These are phyloP conservation scores for Stevia rebaudiana DNA, from an alignment of 140 eudicot genomes.

Conservation along the genomic window DNA sequence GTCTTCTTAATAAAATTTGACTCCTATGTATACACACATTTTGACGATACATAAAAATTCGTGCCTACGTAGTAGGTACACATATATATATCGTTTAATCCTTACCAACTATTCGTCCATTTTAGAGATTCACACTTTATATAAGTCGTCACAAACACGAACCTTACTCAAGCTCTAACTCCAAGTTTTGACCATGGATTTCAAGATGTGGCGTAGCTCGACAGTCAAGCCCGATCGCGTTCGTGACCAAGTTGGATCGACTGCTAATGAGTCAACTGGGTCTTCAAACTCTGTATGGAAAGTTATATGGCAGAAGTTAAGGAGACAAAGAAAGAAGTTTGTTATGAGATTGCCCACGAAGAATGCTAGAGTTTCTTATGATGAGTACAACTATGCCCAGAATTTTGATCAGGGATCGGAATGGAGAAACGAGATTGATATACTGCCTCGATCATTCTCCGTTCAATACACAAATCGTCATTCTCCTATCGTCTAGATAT, in stretches of 20 bases:
- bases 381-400: constrained; percentile 33
- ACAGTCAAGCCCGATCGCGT: constrained; percentile 19
- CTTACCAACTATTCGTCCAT: constrained; percentile 1
- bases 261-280: not conserved
- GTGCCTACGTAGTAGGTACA: too few relatives aligned
- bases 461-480: constrained; percentile 22
- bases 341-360: constrained; percentile 17
- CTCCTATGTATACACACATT: constrained; percentile 8
- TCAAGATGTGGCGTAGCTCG: constrained; percentile 32
- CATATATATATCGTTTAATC: not conserved
- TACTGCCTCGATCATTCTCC: constrained; percentile 26
- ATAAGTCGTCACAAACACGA: not conserved
- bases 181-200: constrained; percentile 17
- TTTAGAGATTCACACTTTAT: not conserved
- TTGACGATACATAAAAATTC: not conserved
- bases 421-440: constrained; percentile 36
- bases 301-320: constrained; percentile 36
- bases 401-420: constrained; percentile 41
- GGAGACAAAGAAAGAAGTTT: constrained; percentile 35
- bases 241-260: constrained; percentile 11
- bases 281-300: constrained; percentile 29
- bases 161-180: constrained; percentile 1
- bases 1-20: not conserved
- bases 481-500: constrained; percentile 5
- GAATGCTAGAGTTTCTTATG: constrained; percentile 33